Base-by-base conservation (phyloP, 176 grass and related monocot genomes). In the Elaeis guineensis region DNA sequence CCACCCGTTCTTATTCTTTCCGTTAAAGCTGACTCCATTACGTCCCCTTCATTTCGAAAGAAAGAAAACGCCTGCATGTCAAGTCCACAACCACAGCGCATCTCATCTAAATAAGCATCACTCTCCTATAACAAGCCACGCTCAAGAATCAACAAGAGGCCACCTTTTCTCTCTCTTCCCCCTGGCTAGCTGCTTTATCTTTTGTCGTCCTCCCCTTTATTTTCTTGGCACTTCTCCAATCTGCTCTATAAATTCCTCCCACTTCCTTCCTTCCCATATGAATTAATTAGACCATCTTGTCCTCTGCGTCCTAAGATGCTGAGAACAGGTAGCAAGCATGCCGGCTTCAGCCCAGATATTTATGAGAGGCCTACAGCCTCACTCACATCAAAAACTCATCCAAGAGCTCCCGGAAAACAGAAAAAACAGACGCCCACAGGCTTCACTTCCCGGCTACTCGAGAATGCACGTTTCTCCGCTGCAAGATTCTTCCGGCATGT, bases 291-390 rank as follows among this genome's bases (percentile, higher is more conserved):
- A 44, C 35, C 8, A 44, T 44, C 35, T 14, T 0, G 7, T 44
- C 35, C 2, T 44, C 9, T 44, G 35, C 35, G 35, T 71, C 59
- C 15, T 3, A 66, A 48, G 68, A 79, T 74, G 78, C 81, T 66
- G 81, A 95, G 83, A 69, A 95, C 75, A 30, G 58, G 71, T 3
- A 82, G 66, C 28, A 75, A 72, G 23, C 83, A 67, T 0, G 74
- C 70, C 17, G 82, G 80, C 23, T 89, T 85, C 49, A 85, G 72
- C 78, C 78, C 83, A 0, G 89, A 88, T 62, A 59, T n/a, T 61
- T 74, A 59, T 66, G 62, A 24, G 44, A 85, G 69, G 59, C 69
- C 66, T 4, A 66, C 79, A 73, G 69, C 62, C 51, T 64, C 71
- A 29, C 58, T 72, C 17, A 50, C 71, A 0, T 67, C 67, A 59